These are phyloP conservation scores for Dioszegia crocea DNA, from an alignment of 768 basidiomycete species.

Conservation along the genomic window DNA sequence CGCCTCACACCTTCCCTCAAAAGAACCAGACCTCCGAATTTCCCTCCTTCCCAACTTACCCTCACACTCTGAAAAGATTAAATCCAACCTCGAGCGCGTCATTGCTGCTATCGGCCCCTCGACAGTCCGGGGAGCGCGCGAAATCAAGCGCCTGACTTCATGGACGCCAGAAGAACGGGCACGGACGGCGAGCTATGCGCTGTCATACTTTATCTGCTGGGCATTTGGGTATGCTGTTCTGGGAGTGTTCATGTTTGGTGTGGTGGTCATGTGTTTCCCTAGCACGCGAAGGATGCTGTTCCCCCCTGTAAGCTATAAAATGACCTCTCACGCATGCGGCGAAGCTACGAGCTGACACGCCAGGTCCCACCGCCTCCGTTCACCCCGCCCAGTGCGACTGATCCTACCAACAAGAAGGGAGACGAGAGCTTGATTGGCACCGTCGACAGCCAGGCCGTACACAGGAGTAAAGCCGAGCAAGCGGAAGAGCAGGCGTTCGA, in stretches of 20 bases:
- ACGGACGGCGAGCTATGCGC: constrained; percentile 45
- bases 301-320: constrained; percentile 37
- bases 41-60: constrained; percentile 51
- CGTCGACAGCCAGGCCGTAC: constrained; percentile 46
- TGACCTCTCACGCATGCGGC: no score
- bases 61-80: constrained; percentile 50
- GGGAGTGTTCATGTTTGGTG: constrained; percentile 43
- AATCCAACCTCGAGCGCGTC: constrained; percentile 50
- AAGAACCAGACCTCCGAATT: constrained; percentile 52
- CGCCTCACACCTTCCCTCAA: constrained; percentile 42
- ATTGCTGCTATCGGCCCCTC: constrained; percentile 49
- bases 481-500: constrained; percentile 52
- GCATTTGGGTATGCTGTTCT: constrained; percentile 48
- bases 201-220: constrained; percentile 49
- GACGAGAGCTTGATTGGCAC: constrained; percentile 50
- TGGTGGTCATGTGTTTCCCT: constrained; percentile 47
- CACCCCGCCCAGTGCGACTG: constrained; percentile 50
- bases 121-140: constrained; percentile 42
- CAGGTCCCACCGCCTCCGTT: constrained; percentile 41
- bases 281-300: constrained; percentile 47
- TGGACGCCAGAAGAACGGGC: constrained; percentile 48
- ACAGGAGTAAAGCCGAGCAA: constrained; percentile 51
- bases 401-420: constrained; percentile 50
- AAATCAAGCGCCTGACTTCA: constrained; percentile 47
- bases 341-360: neutral